A percentile compares a stretch with the other conserved stretches of the same genome.
Evolutionary conservation across 1,284 basidiomycete genomes (phyloP).

Genomic region (Pyrrhoderma lamaoense): DNA sequence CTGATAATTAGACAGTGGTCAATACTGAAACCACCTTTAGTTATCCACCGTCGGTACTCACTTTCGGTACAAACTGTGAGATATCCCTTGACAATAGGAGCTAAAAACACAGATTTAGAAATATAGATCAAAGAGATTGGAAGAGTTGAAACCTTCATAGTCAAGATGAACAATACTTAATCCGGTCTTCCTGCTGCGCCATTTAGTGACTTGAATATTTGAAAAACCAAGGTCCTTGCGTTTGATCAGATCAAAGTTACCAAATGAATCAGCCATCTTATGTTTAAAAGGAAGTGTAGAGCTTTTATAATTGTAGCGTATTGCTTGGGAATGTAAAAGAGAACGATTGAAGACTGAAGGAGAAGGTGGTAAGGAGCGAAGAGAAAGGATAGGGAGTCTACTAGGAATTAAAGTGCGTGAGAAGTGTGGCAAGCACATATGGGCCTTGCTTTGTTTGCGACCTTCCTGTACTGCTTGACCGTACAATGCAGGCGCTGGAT

Average conservation of each 20-base stretch:
- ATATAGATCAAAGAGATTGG: neutral
- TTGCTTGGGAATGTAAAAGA: neutral
- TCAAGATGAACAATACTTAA: conserved; percentile 75
- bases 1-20: conserved; percentile 31
- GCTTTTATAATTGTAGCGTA: neutral
- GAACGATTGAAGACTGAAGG: no score
- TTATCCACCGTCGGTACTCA: conserved; percentile 29
- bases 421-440: conserved; percentile 3
- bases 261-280: conserved; percentile 34
- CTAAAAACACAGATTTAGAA: conserved; percentile 31
- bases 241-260: conserved; percentile 77
- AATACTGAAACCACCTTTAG: conserved; percentile 9
- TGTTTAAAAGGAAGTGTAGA: neutral
- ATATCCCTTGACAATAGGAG: conserved; percentile 88
- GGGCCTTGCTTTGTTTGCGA: no score
- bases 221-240: conserved; percentile 66
- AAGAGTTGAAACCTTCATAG: conserved; percentile 56
- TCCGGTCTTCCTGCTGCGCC: conserved; percentile 75
- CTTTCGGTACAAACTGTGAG: conserved; percentile 93
- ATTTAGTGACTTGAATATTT: conserved; percentile 75
- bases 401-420: neutral
- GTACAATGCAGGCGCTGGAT: no score
- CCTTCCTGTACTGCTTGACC: no score
- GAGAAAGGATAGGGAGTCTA: conserved; percentile 6
- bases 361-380: conserved; percentile 5